phyloP scores from a whole-genome alignment of 2,329 filamentous ascomycete genomes.

The Arthrobotrys sphaeroides region DNA sequence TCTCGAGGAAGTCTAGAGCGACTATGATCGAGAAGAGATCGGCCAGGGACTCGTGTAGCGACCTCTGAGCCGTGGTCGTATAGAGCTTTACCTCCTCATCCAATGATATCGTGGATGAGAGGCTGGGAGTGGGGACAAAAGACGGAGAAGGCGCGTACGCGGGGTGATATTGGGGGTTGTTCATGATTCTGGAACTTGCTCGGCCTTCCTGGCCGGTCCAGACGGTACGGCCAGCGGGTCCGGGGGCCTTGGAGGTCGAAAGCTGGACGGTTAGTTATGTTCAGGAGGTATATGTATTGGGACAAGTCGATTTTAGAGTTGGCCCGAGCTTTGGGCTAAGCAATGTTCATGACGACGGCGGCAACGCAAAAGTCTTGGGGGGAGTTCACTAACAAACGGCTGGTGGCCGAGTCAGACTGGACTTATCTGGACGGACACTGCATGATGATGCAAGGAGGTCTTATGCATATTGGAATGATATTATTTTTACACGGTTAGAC shows the following conservation, averaged over 20 bases:
- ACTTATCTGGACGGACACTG: too few relatives aligned
- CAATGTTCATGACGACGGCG: conserved; percentile 7
- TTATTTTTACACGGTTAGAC: neutral
- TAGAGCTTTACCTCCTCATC: conserved; percentile 89
- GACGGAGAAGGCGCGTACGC: conserved; percentile 58
- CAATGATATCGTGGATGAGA: conserved; percentile 57
- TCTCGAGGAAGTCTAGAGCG: conserved; percentile 93
- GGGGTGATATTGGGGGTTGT: conserved; percentile 56
- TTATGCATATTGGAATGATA: neutral
- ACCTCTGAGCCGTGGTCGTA: conserved; percentile 84
- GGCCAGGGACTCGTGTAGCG: conserved; percentile 93
- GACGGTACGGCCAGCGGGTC: conserved; percentile 10
- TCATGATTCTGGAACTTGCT: conserved; percentile 37
- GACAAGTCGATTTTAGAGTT: conserved; percentile 50
- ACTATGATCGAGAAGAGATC: conserved; percentile 98
- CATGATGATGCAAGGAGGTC: conserved; percentile 21
- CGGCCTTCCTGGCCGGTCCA: conserved; percentile 10
- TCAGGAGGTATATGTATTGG: conserved; percentile 39
- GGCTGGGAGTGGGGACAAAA: conserved; percentile 57
- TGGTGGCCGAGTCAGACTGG: neutral
- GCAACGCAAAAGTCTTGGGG: conserved; percentile 38
- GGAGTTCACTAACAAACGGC: neutral
- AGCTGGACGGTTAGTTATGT: conserved; percentile 30
- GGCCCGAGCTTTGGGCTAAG: conserved; percentile 46
- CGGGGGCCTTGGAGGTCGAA: neutral